Evolutionary conservation across 2,329 filamentous ascomycete genomes (phyloP).

Genomic region (Beauveria sp.): DNA sequence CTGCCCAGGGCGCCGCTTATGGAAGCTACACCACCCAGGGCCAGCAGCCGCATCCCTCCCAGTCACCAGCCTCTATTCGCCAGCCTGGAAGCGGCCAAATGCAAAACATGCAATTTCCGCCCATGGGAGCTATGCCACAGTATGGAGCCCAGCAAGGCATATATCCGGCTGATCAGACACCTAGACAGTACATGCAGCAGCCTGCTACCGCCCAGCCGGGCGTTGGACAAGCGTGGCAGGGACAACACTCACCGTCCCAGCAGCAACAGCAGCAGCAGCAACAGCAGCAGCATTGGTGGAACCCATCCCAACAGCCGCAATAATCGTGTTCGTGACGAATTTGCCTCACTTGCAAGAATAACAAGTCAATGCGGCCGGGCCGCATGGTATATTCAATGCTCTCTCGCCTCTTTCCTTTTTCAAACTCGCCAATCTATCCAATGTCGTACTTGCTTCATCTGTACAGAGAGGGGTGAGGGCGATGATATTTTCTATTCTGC

Average conservation of each 20-base stretch:
- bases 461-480: background rate
- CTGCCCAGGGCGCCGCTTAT: conserved; percentile 31
- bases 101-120: conserved; percentile 55
- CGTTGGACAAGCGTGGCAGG: conserved; percentile 45
- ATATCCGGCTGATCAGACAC: conserved; percentile 55
- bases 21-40: conserved; percentile 46
- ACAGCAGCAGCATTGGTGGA: conserved; percentile 12
- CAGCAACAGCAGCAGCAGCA: conserved; percentile 7
- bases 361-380: background rate
- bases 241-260: conserved; percentile 50
- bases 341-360: background rate
- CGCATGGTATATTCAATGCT: background rate
- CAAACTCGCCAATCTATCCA: background rate
- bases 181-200: conserved; percentile 62
- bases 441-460: background rate
- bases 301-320: conserved; percentile 13
- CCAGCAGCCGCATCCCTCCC: conserved; percentile 43
- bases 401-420: background rate
- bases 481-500: background rate
- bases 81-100: conserved; percentile 48
- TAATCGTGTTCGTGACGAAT: background rate
- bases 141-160: conserved; percentile 51
- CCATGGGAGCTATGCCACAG: conserved; percentile 48
- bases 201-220: conserved; percentile 34
- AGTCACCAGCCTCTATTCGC: conserved; percentile 51